Evolutionary conservation across 129 eudicot species (phyloP).

Genomic region (Apium graveolens): DNA sequence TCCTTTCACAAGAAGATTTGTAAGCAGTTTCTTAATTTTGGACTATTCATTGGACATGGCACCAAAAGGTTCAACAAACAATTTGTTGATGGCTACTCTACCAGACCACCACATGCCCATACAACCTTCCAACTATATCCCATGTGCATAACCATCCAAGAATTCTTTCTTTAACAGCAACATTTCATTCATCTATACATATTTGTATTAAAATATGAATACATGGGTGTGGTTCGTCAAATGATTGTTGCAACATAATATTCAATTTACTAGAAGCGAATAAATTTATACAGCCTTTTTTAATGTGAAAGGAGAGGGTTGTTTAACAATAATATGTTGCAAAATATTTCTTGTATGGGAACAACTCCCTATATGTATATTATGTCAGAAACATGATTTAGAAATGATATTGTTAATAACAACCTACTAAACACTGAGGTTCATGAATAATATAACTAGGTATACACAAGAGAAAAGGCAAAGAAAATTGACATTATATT

Average conservation of each 20-base stretch:
- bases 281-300: too few species aligned
- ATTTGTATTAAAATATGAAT: too few species aligned
- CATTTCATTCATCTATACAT: too few species aligned
- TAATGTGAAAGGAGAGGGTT: too few species aligned
- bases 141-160: slow-evolving; percentile 12
- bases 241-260: too few species aligned
- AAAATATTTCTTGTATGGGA: too few species aligned
- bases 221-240: too few species aligned
- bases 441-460: not conserved
- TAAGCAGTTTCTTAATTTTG: not conserved
- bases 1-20: not conserved
- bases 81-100: slow-evolving; percentile 17
- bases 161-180: not conserved
- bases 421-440: not conserved
- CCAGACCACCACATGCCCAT: slow-evolving; percentile 34
- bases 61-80: slow-evolving; percentile 11
- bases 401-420: not conserved
- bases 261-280: too few species aligned
- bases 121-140: slow-evolving; percentile 12
- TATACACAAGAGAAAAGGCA: slow-evolving; percentile 9
- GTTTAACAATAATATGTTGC: too few species aligned
- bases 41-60: not conserved
- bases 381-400: not conserved
- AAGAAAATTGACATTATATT: slow-evolving; percentile 5
- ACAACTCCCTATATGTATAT: too few species aligned